Conservation (phyloP, 2,329 filamentous ascomycete genomes). For the Colletotrichum sojae region DNA sequence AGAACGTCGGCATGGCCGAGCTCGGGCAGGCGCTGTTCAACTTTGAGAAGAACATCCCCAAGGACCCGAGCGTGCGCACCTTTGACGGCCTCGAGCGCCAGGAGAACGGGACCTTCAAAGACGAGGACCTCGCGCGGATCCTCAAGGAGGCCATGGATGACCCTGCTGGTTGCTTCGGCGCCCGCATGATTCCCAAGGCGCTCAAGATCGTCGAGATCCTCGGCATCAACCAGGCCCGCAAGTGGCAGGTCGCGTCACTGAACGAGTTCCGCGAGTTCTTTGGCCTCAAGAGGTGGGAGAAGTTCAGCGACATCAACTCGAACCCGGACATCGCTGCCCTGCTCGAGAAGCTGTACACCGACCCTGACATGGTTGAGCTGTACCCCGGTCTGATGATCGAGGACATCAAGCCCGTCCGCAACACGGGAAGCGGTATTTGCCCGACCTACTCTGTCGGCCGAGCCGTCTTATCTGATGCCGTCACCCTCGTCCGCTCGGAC, state of each 20-base stretch:
- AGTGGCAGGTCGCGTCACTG: slow-evolving; percentile 72
- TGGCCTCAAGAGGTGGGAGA: slow-evolving; percentile 68
- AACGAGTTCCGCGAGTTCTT: slow-evolving; percentile 78
- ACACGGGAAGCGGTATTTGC: slow-evolving; percentile 66
- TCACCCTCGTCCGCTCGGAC: slow-evolving; percentile 71
- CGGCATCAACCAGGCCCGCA: slow-evolving; percentile 73
- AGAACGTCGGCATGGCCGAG: slow-evolving; percentile 53
- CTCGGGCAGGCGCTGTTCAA: slow-evolving; percentile 46
- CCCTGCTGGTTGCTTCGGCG: slow-evolving; percentile 71
- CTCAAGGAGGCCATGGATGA: slow-evolving; percentile 73
- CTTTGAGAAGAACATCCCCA: slow-evolving; percentile 57
- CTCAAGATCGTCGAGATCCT: slow-evolving; percentile 74
- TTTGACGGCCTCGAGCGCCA: slow-evolving; percentile 64
- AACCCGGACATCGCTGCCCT: slow-evolving; percentile 68
- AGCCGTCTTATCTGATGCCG: slow-evolving; percentile 72
- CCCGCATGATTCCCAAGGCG: slow-evolving; percentile 69
- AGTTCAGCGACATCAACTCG: slow-evolving; percentile 71
- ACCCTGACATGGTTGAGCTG: slow-evolving; percentile 77
- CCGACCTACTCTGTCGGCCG: slow-evolving; percentile 68
- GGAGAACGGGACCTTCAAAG: slow-evolving; percentile 66
- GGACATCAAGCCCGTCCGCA: slow-evolving; percentile 65
- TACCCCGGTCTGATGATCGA: slow-evolving; percentile 79
- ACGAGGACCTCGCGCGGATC: slow-evolving; percentile 70
- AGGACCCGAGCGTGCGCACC: slow-evolving; percentile 61
- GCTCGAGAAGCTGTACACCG: slow-evolving; percentile 72